These are phyloP conservation scores for Lentinula sp. DNA, from an alignment of 768 basidiomycete genomes.

Conservation along the genomic window DNA sequence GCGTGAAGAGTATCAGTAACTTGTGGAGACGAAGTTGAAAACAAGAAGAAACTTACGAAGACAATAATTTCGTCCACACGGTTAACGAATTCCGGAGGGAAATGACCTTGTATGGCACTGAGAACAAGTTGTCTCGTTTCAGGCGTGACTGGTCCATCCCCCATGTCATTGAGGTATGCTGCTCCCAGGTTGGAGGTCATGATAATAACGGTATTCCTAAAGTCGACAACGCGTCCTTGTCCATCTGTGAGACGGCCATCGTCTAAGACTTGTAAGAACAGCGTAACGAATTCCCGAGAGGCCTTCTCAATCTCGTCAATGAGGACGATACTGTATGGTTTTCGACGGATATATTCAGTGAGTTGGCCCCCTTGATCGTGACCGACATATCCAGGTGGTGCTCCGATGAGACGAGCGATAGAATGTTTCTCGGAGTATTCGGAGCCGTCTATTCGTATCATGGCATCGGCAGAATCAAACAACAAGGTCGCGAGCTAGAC, in stretches of 20 bases:
- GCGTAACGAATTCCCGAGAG: slow-evolving; percentile 64
- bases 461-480: slow-evolving; percentile 87
- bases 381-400: slow-evolving; percentile 67
- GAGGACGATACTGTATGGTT: slow-evolving; percentile 82
- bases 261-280: slow-evolving; percentile 51
- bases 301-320: slow-evolving; percentile 93
- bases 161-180: slow-evolving; percentile 66
- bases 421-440: slow-evolving; percentile 88
- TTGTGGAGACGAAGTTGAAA: slow-evolving; percentile 2
- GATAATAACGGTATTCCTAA: slow-evolving; percentile 89
- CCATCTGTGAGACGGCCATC: slow-evolving; percentile 91
- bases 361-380: slow-evolving; percentile 87
- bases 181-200: slow-evolving; percentile 93
- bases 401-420: slow-evolving; percentile 62
- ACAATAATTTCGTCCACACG: slow-evolving; percentile 84
- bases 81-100: slow-evolving; percentile 92
- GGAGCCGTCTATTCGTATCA: slow-evolving; percentile 90
- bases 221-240: slow-evolving; percentile 83
- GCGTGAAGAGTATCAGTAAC: slow-evolving; percentile 20
- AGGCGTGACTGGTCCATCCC: slow-evolving; percentile 59
- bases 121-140: slow-evolving; percentile 65
- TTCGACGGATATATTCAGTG: slow-evolving; percentile 88
- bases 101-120: slow-evolving; percentile 74
- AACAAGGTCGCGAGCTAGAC: slow-evolving; percentile 76
- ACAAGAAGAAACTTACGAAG: slow-evolving; percentile 32